Percentiles rank a stretch among this genome's conserved stretches.
Conservation (phyloP, 306 rosid genomes). For the Mimosa pudica region DNA sequence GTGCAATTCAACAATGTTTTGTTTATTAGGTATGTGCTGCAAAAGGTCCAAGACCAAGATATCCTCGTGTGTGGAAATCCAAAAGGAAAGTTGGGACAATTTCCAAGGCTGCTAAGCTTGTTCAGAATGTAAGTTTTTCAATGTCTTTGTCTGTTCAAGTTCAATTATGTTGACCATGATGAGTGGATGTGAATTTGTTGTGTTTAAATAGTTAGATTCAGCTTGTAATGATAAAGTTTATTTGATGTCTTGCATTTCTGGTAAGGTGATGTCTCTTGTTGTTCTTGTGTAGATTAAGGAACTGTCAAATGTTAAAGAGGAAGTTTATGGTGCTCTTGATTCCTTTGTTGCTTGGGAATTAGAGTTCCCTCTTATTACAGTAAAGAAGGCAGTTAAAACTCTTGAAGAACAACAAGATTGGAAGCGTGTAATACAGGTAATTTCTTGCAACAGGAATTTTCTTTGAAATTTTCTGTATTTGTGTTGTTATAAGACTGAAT, state of each 20-base stretch:
- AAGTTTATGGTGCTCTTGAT: constrained; percentile 97
- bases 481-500: background rate
- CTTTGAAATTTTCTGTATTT: background rate
- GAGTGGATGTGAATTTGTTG: background rate
- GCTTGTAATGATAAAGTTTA: background rate
- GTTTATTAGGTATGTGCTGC: constrained; percentile 73
- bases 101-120: constrained; percentile 83
- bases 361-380: constrained; percentile 85
- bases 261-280: constrained; percentile 8
- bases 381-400: constrained; percentile 81
- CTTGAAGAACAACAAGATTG: constrained; percentile 80
- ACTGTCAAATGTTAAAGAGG: constrained; percentile 93
- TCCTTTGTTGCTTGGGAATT: constrained; percentile 96
- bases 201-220: background rate
- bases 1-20: constrained; percentile 1
- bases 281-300: constrained; percentile 61
- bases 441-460: background rate
- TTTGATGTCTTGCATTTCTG: constrained; percentile 17
- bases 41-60: constrained; percentile 93
- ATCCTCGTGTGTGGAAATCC: constrained; percentile 93
- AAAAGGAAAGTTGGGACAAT: constrained; percentile 71
- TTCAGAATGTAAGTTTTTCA: constrained; percentile 61
- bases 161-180: background rate
- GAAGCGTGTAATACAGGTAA: constrained; percentile 92
- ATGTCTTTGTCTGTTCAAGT: constrained; percentile 8